Percentiles rank a stretch among this genome's conserved stretches.
phyloP scores from a whole-genome alignment of 23 red algal species.

The Gracilaria gracilis region DNA sequence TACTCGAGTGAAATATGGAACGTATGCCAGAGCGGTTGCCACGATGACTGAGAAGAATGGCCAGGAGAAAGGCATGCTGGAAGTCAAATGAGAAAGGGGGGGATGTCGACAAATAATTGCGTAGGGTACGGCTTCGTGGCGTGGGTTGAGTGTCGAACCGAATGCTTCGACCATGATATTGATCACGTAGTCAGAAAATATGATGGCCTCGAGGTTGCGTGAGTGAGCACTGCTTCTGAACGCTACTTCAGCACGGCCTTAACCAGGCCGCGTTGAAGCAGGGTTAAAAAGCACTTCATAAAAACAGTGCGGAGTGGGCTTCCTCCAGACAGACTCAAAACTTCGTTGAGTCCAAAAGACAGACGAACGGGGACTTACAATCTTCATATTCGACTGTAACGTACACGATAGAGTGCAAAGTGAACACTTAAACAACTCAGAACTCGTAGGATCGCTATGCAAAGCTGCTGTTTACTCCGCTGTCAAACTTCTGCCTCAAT shows the following conservation, averaged over 20 bases:
- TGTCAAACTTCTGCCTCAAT: too few relatives aligned
- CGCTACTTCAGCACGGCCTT: background rate
- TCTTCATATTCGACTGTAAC: background rate
- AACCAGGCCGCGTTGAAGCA: background rate
- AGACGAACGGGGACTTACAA: too few relatives aligned
- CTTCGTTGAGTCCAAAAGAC: background rate
- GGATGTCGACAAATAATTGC: background rate
- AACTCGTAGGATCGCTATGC: too few relatives aligned
- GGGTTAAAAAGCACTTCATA: background rate
- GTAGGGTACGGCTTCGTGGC: background rate
- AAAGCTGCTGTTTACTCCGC: too few relatives aligned
- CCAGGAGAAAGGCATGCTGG: constrained; percentile 1
- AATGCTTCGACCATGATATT: background rate
- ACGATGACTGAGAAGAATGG: constrained; percentile 28
- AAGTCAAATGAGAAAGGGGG: background rate
- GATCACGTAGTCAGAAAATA: background rate
- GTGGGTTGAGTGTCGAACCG: background rate
- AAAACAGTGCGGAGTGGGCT: background rate
- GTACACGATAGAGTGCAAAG: too few relatives aligned
- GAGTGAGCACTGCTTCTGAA: background rate
- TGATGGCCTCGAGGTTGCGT: background rate
- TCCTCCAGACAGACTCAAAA: background rate
- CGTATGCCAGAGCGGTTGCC: constrained; percentile 27
- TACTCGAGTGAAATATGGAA: constrained; percentile 38
- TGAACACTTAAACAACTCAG: too few relatives aligned